A percentile compares a stretch with the other conserved stretches of the same genome.
Evolutionary conservation across 805 yeast species (phyloP).

Genomic region (Saturnispora saitoi): DNA sequence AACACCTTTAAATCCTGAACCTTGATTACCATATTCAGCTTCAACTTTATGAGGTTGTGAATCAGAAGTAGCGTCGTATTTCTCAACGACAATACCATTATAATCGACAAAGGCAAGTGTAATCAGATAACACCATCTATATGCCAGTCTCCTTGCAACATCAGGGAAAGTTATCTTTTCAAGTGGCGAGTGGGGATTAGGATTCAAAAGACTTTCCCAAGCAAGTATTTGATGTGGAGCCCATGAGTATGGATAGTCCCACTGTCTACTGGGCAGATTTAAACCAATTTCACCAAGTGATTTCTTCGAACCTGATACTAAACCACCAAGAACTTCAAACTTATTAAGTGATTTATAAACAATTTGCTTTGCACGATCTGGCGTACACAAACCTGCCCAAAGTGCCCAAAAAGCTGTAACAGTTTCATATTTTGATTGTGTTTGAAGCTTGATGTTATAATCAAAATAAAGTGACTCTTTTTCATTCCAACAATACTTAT

Average conservation of each 20-base stretch:
- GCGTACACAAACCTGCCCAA: slow-evolving; percentile 68
- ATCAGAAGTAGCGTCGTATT: slow-evolving; percentile 79
- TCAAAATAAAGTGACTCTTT: slow-evolving; percentile 72
- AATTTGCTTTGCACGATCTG: slow-evolving; percentile 58
- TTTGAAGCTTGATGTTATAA: slow-evolving; percentile 53
- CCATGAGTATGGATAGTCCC: slow-evolving; percentile 99
- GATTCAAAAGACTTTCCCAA: slow-evolving; percentile 76
- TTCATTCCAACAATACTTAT: slow-evolving; percentile 78
- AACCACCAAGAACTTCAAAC: slow-evolving; percentile 83
- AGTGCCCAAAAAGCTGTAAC: slow-evolving; percentile 91
- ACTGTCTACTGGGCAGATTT: slow-evolving; percentile 80
- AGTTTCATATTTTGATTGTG: slow-evolving; percentile 62
- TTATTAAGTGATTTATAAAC: slow-evolving; percentile 50
- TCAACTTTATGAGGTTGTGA: slow-evolving; percentile 84
- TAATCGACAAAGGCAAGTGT: slow-evolving; percentile 84
- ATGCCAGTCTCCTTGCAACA: slow-evolving; percentile 62
- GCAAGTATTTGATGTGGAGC: slow-evolving; percentile 96
- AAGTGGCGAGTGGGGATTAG: slow-evolving; percentile 42
- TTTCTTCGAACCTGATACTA: slow-evolving; percentile 71
- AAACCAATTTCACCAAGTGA: slow-evolving; percentile 66
- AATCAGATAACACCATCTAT: slow-evolving; percentile 86
- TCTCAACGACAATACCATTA: slow-evolving; percentile 92
- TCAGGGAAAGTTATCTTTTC: slow-evolving; percentile 24
- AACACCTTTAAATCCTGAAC: slow-evolving; percentile 83
- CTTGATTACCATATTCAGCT: slow-evolving; percentile 97